Percentiles rank a stretch among this genome's conserved stretches.
phyloP scores from a whole-genome alignment of 345 rosid species.

The Lepidium africanum region DNA sequence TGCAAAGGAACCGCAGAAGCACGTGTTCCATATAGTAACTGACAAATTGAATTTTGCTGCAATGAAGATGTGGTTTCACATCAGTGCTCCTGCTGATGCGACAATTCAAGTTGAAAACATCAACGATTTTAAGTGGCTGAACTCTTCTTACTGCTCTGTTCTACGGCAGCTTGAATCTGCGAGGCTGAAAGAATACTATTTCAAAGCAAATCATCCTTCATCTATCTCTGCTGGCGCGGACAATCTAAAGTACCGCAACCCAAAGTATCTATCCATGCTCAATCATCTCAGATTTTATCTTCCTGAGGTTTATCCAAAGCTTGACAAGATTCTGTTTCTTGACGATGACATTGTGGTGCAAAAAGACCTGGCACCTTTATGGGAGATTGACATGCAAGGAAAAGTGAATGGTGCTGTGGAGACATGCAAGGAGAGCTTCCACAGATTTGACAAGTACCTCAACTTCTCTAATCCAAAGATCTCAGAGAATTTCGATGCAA shows the following conservation, averaged over 20 bases:
- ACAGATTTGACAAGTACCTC: slow-evolving; percentile 96
- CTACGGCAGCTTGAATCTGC: slow-evolving; percentile 79
- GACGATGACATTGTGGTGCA: slow-evolving; percentile 90
- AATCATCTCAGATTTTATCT: slow-evolving; percentile 88
- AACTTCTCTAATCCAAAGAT: slow-evolving; percentile 90
- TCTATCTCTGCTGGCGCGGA: slow-evolving; percentile 57
- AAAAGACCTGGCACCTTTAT: slow-evolving; percentile 76
- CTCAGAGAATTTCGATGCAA: slow-evolving; percentile 57
- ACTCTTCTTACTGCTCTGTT: slow-evolving; percentile 80
- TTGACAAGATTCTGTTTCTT: slow-evolving; percentile 66
- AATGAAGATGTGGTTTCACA: slow-evolving; percentile 78
- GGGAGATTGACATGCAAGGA: slow-evolving; percentile 64
- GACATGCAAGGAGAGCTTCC: slow-evolving; percentile 87
- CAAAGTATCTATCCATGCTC: slow-evolving; percentile 78
- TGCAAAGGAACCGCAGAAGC: slow-evolving; percentile 69
- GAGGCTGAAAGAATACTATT: slow-evolving; percentile 77
- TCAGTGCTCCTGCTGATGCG: slow-evolving; percentile 50
- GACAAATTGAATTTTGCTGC: slow-evolving; percentile 75
- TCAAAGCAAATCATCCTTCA: slow-evolving; percentile 71
- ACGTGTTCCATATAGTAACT: slow-evolving; percentile 87
- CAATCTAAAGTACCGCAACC: slow-evolving; percentile 81
- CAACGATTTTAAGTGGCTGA: slow-evolving; percentile 75
- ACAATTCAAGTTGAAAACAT: slow-evolving; percentile 61
- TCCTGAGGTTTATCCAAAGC: slow-evolving; percentile 78
- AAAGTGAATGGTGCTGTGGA: slow-evolving; percentile 90